phyloP scores from a whole-genome alignment of 2,329 filamentous ascomycete genomes.

The Penicillium crustosum region DNA sequence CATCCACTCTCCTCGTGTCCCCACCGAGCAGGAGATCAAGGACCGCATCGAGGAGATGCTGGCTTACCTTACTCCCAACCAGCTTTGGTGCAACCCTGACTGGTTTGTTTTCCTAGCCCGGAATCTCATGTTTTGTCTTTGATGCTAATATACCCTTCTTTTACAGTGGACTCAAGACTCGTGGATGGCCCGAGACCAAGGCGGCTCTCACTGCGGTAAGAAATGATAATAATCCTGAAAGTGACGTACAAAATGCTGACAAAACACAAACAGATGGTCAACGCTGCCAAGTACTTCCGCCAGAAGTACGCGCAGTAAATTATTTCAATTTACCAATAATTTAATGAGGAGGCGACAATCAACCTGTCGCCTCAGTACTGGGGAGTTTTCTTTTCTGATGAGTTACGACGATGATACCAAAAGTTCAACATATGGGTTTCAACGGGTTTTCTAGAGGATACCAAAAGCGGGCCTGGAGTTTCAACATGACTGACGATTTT shows the following conservation, averaged over 20 bases:
- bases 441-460: slow-evolving; percentile 39
- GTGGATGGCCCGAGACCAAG: slow-evolving; percentile 98
- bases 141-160: background rate
- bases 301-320: slow-evolving; percentile 71
- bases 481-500: slow-evolving; percentile 50
- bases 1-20: slow-evolving; percentile 98
- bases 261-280: slow-evolving; percentile 77
- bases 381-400: slow-evolving; percentile 35
- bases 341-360: slow-evolving; percentile 35
- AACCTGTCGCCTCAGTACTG: slow-evolving; percentile 38
- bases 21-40: slow-evolving; percentile 97
- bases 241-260: background rate
- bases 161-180: slow-evolving; percentile 86
- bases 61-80: slow-evolving; percentile 91
- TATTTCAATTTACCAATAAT: slow-evolving; percentile 20
- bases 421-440: slow-evolving; percentile 45
- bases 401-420: slow-evolving; percentile 46
- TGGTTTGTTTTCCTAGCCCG: slow-evolving; percentile 39
- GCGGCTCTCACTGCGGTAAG: slow-evolving; percentile 69
- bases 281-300: slow-evolving; percentile 95
- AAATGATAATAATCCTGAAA: background rate
- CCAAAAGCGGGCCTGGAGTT: slow-evolving; percentile 39
- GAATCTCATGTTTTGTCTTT: background rate
- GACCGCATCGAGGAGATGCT: slow-evolving; percentile 98
- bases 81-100: slow-evolving; percentile 99